These are phyloP conservation scores for Byssothecium circinans DNA, from an alignment of 2,329 filamentous ascomycete species.

Conservation along the genomic window DNA sequence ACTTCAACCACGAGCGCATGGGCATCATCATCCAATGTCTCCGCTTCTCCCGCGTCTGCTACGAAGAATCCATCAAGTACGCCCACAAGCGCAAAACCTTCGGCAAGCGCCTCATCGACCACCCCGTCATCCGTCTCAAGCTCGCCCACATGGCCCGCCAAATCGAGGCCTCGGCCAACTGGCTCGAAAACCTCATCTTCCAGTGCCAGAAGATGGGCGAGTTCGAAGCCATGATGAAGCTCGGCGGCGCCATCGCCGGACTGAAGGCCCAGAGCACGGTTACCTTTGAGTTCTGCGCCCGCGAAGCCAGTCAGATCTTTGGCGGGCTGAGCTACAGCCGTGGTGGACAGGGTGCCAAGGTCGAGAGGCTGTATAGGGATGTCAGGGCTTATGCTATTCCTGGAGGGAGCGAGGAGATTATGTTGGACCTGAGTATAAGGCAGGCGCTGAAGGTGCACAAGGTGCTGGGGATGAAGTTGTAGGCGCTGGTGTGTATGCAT, in stretches of 20 bases:
- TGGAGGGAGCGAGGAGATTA: conserved; percentile 96
- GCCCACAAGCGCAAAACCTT: conserved; percentile 97
- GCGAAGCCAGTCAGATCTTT: conserved; percentile 96
- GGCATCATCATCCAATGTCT: conserved; percentile 98
- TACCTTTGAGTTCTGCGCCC: conserved; percentile 96
- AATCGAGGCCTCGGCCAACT: conserved; percentile 95
- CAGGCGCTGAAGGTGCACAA: conserved; percentile 88
- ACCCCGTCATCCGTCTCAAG: conserved; percentile 96
- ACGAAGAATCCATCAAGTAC: conserved; percentile 95
- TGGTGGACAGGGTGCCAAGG: conserved; percentile 91
- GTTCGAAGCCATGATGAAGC: conserved; percentile 91
- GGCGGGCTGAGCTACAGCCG: conserved; percentile 89
- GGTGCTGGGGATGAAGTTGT: conserved; percentile 94
- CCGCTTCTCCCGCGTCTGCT: conserved; percentile 94
- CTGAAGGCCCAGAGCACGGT: conserved; percentile 93
- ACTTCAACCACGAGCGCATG: conserved; percentile 99
- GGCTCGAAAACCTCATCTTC: conserved; percentile 93
- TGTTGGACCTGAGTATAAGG: conserved; percentile 93
- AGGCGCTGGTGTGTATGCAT: conserved; percentile 34
- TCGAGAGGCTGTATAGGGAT: conserved; percentile 92
- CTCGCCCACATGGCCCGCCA: conserved; percentile 97
- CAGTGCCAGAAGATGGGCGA: conserved; percentile 93
- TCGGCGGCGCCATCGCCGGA: conserved; percentile 89
- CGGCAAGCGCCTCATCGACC: conserved; percentile 93
- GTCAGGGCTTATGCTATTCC: conserved; percentile 94